Conservation (phyloP, 179 eudicot genomes). For the Patellifolia procumbens region DNA sequence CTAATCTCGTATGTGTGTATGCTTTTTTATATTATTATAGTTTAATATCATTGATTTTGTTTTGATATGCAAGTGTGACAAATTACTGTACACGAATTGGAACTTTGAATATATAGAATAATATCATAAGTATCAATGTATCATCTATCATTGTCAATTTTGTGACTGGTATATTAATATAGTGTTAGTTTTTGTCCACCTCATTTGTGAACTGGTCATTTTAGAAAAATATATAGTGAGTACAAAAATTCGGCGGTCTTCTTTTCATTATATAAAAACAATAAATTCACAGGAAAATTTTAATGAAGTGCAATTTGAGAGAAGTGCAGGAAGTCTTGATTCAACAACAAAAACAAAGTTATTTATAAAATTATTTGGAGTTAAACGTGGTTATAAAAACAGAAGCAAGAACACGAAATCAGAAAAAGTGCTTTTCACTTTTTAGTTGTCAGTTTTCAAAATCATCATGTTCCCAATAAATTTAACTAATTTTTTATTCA, state of each 20-base stretch:
- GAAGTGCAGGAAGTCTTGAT: too few relatives aligned
- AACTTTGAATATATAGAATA: neutral
- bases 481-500: too few relatives aligned
- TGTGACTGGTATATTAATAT: neutral
- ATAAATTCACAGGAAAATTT: too few relatives aligned
- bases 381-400: too few relatives aligned
- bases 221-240: neutral
- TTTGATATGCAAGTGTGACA: constrained; percentile 11
- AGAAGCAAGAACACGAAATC: too few relatives aligned
- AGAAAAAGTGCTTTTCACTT: too few relatives aligned
- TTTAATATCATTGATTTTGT: neutral
- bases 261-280: too few relatives aligned
- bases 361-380: too few relatives aligned
- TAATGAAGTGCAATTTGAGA: too few relatives aligned
- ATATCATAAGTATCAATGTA: neutral
- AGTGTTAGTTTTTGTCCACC: neutral
- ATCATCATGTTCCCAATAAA: too few relatives aligned
- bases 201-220: neutral
- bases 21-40: neutral
- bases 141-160: neutral
- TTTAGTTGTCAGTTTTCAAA: too few relatives aligned
- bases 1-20: neutral
- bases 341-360: too few relatives aligned
- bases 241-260: neutral
- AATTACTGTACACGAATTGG: constrained; percentile 6